Evolutionary conservation across 2,329 filamentous ascomycete species (phyloP).

Genomic region (Colletotrichum coccodes): DNA sequence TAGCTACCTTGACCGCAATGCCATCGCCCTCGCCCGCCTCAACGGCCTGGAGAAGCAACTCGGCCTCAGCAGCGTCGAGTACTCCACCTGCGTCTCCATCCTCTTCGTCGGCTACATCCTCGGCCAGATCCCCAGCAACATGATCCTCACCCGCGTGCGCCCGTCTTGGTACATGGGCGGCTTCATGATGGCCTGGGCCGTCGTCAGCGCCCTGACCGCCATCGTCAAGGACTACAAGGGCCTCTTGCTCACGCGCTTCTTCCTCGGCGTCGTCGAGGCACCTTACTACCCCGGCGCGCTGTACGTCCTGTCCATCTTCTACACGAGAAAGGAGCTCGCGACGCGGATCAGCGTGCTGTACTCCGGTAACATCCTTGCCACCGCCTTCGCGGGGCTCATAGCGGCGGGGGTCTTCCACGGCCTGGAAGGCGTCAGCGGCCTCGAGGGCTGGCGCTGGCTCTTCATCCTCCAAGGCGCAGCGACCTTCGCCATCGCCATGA

Average conservation of each 20-base stretch:
- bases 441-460: conserved; percentile 45
- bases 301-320: conserved; percentile 62
- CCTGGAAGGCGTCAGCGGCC: conserved; percentile 38
- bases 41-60: conserved; percentile 40
- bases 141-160: conserved; percentile 53
- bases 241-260: conserved; percentile 50
- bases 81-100: conserved; percentile 50
- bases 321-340: conserved; percentile 59
- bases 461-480: conserved; percentile 44
- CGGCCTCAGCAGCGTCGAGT: conserved; percentile 37
- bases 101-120: conserved; percentile 49
- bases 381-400: conserved; percentile 54
- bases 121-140: conserved; percentile 49
- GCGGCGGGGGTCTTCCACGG: conserved; percentile 51
- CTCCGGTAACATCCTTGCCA: conserved; percentile 47
- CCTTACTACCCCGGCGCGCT: conserved; percentile 47
- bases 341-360: conserved; percentile 56
- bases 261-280: conserved; percentile 51
- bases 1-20: conserved; percentile 38
- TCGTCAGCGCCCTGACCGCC: conserved; percentile 52
- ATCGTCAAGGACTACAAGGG: conserved; percentile 51
- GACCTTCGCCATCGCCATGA: conserved; percentile 41
- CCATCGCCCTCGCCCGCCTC: conserved; percentile 39
- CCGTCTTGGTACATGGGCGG: conserved; percentile 60
- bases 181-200: conserved; percentile 53